Evolutionary conservation across 805 yeast genomes (phyloP).

Genomic region (Metschnikowia reukaufii): DNA sequence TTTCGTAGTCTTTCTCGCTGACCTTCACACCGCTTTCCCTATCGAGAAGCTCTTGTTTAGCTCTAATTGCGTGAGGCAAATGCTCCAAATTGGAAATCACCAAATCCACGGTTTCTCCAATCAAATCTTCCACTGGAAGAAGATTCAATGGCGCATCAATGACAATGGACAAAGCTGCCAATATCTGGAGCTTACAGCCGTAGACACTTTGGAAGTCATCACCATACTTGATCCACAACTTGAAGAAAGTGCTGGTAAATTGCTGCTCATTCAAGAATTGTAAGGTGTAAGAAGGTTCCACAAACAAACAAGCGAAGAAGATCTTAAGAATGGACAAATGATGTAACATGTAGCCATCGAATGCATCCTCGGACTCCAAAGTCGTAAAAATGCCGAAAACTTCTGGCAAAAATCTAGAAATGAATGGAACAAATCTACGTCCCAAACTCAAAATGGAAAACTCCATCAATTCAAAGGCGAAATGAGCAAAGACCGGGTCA

Average conservation of each 20-base stretch:
- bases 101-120: constrained; percentile 40
- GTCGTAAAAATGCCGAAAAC: constrained; percentile 35
- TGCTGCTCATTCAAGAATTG: constrained; percentile 39
- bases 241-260: constrained; percentile 39
- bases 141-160: constrained; percentile 29
- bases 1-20: constrained; percentile 22
- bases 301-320: constrained; percentile 40
- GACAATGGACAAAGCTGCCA: constrained; percentile 44
- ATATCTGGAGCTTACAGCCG: constrained; percentile 53
- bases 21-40: constrained; percentile 38
- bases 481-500: constrained; percentile 43
- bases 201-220: constrained; percentile 52
- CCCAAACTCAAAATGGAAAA: constrained; percentile 34
- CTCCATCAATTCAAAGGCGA: constrained; percentile 40
- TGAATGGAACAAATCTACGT: constrained; percentile 30
- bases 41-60: constrained; percentile 44
- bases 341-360: constrained; percentile 46
- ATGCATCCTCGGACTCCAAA: constrained; percentile 39
- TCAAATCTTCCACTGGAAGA: constrained; percentile 33
- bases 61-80: constrained; percentile 50
- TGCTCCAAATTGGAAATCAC: constrained; percentile 42
- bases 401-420: constrained; percentile 34
- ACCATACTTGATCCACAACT: constrained; percentile 50
- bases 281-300: constrained; percentile 39
- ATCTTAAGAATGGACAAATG: constrained; percentile 44